These are phyloP conservation scores for Hypoxylon lenormandii DNA, from an alignment of 495 filamentous ascomycete species.

Conservation along the genomic window DNA sequence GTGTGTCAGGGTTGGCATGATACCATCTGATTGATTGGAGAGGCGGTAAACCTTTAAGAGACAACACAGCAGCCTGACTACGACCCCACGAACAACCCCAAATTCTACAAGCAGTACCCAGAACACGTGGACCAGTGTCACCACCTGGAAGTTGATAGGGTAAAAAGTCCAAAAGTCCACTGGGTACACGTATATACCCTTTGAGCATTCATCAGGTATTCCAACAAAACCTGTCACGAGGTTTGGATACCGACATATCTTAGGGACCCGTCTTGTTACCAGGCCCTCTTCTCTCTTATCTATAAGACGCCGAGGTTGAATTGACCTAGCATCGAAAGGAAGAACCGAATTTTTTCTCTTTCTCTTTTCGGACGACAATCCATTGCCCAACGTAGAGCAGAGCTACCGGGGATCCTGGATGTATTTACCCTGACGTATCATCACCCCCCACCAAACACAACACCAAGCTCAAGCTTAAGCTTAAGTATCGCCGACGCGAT, in stretches of 20 bases:
- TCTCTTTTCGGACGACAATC: slow-evolving; percentile 39
- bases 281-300: slow-evolving; percentile 12
- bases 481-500: background rate
- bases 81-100: slow-evolving; percentile 51
- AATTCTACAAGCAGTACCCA: slow-evolving; percentile 31
- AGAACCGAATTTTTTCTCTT: slow-evolving; percentile 10
- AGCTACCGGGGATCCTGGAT: slow-evolving; percentile 41
- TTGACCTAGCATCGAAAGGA: slow-evolving; percentile 21
- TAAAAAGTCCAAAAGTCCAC: slow-evolving; percentile 44
- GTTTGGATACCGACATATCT: slow-evolving; percentile 43
- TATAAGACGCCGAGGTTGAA: slow-evolving; percentile 27
- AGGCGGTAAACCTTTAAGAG: slow-evolving; percentile 36
- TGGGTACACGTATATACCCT: slow-evolving; percentile 53
- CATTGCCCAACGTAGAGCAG: slow-evolving; percentile 43
- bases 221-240: slow-evolving; percentile 40
- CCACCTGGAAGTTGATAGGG: slow-evolving; percentile 40
- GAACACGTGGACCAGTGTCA: slow-evolving; percentile 53
- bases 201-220: slow-evolving; percentile 29
- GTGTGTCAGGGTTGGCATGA: slow-evolving; percentile 46
- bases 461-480: slow-evolving; percentile 16
- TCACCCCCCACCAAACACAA: slow-evolving; percentile 40
- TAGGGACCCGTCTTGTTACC: slow-evolving; percentile 13
- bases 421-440: slow-evolving; percentile 48
- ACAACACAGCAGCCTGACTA: slow-evolving; percentile 50
- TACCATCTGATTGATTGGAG: slow-evolving; percentile 46